Conservation (phyloP, 352 stramenopile species). For the Phytophthora agathidicida region DNA sequence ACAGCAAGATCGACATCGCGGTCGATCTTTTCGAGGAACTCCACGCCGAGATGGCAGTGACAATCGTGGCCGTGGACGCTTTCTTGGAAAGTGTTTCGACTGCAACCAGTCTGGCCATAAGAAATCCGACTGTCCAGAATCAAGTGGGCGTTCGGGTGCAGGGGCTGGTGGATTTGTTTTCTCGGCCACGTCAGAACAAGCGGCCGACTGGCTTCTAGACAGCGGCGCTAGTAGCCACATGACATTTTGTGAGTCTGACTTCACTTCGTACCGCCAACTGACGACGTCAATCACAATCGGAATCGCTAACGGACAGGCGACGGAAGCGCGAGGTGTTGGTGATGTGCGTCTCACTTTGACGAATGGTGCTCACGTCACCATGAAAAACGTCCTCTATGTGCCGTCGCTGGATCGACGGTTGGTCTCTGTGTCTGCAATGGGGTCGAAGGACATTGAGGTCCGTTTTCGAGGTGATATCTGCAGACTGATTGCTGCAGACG, state of each 20-base stretch:
- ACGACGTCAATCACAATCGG: neutral
- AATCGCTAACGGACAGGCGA: neutral
- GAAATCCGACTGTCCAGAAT: neutral
- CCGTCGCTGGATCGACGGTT: neutral
- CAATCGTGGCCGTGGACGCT: no score
- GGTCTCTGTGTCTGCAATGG: neutral
- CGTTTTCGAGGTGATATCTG: neutral
- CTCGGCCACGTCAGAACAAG: neutral
- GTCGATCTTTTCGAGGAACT: neutral
- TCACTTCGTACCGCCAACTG: neutral
- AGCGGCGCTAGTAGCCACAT: neutral
- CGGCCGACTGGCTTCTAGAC: neutral
- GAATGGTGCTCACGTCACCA: neutral
- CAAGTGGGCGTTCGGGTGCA: neutral
- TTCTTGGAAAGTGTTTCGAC: neutral
- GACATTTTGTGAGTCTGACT: neutral
- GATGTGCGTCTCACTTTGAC: neutral
- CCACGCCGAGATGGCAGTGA: neutral
- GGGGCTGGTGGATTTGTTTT: constrained; percentile 1
- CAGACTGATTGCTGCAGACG: neutral
- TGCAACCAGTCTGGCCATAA: neutral
- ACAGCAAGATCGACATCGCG: no score
- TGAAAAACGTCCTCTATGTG: neutral
- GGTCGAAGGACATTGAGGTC: constrained; percentile 1
- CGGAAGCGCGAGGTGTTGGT: neutral